These are phyloP conservation scores for Paraleonurus japonicus DNA, from an alignment of 257 asterid species.

Conservation along the genomic window DNA sequence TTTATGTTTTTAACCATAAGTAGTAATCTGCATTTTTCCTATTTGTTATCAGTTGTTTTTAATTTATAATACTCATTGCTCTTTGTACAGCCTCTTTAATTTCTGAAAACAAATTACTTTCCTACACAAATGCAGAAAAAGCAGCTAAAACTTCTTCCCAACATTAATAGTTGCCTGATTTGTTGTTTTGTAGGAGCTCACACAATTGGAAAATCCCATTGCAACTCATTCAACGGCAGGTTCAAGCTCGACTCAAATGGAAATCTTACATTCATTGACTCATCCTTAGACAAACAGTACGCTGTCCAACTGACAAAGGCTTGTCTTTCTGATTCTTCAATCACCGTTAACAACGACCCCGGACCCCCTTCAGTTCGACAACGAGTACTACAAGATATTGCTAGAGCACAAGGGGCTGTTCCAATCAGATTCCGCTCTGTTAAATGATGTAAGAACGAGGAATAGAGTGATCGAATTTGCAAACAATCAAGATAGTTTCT, in stretches of 20 bases:
- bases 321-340: constrained; percentile 41
- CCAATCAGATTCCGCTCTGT: constrained; percentile 67
- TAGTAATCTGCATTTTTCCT: not conserved
- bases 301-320: constrained; percentile 48
- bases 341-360: constrained; percentile 65
- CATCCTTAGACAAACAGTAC: constrained; percentile 52
- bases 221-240: constrained; percentile 66
- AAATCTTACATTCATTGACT: constrained; percentile 47
- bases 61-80: too few relatives aligned
- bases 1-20: not conserved
- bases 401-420: constrained; percentile 57
- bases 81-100: not conserved
- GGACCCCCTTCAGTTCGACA: constrained; percentile 55
- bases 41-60: too few relatives aligned
- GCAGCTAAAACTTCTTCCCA: not conserved
- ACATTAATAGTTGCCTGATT: not conserved
- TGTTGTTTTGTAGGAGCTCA: constrained; percentile 58
- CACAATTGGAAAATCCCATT: constrained; percentile 78
- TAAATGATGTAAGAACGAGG: constrained; percentile 44
- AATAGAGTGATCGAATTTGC: constrained; percentile 49
- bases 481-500: constrained; percentile 46
- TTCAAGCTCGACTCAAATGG: constrained; percentile 56
- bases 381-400: constrained; percentile 53
- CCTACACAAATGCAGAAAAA: not conserved
- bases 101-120: not conserved